Evolutionary conservation across 2,329 filamentous ascomycete species (phyloP), one percentile per base, ranked within the genome.

Genomic region (Moelleriella libera): DNA sequence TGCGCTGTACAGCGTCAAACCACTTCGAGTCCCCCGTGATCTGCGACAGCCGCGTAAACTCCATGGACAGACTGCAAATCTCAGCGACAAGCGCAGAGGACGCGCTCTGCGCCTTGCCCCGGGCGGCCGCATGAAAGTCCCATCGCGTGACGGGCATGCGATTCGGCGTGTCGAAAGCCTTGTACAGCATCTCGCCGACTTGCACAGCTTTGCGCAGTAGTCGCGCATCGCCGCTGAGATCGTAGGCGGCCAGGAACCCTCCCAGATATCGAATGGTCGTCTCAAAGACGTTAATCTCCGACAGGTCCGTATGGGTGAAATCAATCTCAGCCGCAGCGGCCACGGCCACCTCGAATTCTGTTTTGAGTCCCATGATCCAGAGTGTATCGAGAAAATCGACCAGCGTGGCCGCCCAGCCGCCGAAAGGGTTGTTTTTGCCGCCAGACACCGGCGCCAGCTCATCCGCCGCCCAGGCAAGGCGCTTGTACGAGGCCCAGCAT

Each of bases 11-110:
- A 5, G 83, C 85, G 59, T 88, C 84, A 59, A 81, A 86, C 63
- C 83, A 88, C 56, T 81, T 85, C 32, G 74, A 62, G 51, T 86
- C 71, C 39, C 76, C 76, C 0, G 83, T 85, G 43, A 88, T 64
- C 59, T 86, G 81, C 12, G 80, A 78, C 41, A 88, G 68, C 6
- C 83, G 70, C 5, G 81, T 85, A 57, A 88, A 85, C 57, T 88
- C 83, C 54, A 88, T 60, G 31, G 76, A 78, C 48, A 88, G 65
- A 6, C 81, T 83, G 11, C 82, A 80, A 57, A 85, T 58, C 64
- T 80, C 71, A 51, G 74, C 78, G 55, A 83, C 64, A 55, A 82
- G 62, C 55, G 61, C 21, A n/a, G 31, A 14, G 2, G 31, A 14
- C 5, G 53, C 52, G 0, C 31, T 42, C 39, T 58, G 55, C 28